Evolutionary conservation across 2,329 filamentous ascomycete species (phyloP).

Genomic region (Ophiognomonia clavigignenti-juglandacearum): DNA sequence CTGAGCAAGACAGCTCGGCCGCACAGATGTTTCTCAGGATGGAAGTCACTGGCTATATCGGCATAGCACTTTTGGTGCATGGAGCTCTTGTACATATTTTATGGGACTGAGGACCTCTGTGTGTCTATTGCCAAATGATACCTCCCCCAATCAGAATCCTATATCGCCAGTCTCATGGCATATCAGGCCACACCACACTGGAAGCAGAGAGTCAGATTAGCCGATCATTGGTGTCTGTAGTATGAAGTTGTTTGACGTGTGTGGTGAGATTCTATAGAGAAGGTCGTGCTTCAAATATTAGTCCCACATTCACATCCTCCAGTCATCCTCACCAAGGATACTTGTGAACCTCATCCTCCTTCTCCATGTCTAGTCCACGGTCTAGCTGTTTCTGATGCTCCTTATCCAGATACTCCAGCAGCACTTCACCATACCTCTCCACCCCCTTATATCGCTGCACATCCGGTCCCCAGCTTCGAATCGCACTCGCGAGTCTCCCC

Average conservation of each 20-base stretch:
- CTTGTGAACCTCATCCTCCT: constrained; percentile 52
- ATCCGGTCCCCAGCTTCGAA: constrained; percentile 77
- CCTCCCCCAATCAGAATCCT: too few species aligned
- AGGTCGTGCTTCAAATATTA: too few species aligned
- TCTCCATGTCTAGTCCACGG: constrained; percentile 57
- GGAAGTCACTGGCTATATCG: neutral
- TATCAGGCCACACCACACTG: too few species aligned
- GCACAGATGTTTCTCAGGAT: too few species aligned
- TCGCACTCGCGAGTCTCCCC: constrained; percentile 68
- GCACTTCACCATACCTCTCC: constrained; percentile 66
- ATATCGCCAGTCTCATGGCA: too few species aligned
- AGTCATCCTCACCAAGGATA: constrained; percentile 51
- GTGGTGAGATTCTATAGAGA: too few species aligned
- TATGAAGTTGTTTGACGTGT: too few species aligned
- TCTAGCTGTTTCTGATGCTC: constrained; percentile 70
- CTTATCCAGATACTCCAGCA: constrained; percentile 71
- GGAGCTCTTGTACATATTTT: neutral
- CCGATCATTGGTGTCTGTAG: too few species aligned
- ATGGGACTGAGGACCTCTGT: too few species aligned
- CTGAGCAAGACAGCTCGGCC: neutral
- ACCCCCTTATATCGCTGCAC: constrained; percentile 74
- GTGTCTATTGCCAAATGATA: too few species aligned
- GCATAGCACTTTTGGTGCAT: neutral
- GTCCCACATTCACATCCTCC: neutral
- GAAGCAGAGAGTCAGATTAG: too few species aligned